phyloP scores from a whole-genome alignment of 495 filamentous ascomycete genomes.

The Penicillium mononematosum region DNA sequence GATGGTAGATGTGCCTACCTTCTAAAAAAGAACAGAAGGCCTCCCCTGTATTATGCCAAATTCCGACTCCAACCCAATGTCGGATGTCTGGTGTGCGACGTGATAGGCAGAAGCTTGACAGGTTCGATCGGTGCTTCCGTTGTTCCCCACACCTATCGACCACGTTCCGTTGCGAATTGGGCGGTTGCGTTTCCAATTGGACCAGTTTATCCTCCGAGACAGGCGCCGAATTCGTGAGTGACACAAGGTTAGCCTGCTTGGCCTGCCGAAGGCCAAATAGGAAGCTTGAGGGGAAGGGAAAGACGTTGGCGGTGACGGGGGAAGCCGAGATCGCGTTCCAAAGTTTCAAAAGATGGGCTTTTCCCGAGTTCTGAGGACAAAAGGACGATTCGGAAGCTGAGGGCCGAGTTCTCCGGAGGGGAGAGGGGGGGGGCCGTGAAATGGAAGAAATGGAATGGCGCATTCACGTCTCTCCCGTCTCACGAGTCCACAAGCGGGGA shows the following conservation, averaged over 20 bases:
- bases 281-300: slow-evolving; percentile 2
- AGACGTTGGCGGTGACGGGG: not conserved
- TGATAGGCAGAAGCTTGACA: slow-evolving; percentile 15
- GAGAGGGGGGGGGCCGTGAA: not conserved
- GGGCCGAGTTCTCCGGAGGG: slow-evolving; percentile 8
- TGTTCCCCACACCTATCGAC: slow-evolving; percentile 26
- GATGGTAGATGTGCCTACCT: slow-evolving; percentile 10
- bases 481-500: slow-evolving; percentile 24
- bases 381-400: slow-evolving; percentile 4
- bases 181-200: slow-evolving; percentile 29
- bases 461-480: slow-evolving; percentile 24
- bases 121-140: slow-evolving; percentile 22
- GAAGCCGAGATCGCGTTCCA: slow-evolving; percentile 8
- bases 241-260: not conserved
- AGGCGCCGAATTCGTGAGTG: slow-evolving; percentile 14
- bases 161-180: slow-evolving; percentile 29
- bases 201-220: slow-evolving; percentile 31
- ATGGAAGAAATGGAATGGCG: slow-evolving; percentile 4
- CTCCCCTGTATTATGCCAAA: not conserved
- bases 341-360: not conserved
- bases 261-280: slow-evolving; percentile 4
- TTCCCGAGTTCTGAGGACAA: not conserved
- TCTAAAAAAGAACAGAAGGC: not conserved
- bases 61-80: slow-evolving; percentile 3
- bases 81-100: slow-evolving; percentile 1